phyloP scores from a whole-genome alignment of 371 early-diverging fungal genomes.

The Mortierella sp. region DNA sequence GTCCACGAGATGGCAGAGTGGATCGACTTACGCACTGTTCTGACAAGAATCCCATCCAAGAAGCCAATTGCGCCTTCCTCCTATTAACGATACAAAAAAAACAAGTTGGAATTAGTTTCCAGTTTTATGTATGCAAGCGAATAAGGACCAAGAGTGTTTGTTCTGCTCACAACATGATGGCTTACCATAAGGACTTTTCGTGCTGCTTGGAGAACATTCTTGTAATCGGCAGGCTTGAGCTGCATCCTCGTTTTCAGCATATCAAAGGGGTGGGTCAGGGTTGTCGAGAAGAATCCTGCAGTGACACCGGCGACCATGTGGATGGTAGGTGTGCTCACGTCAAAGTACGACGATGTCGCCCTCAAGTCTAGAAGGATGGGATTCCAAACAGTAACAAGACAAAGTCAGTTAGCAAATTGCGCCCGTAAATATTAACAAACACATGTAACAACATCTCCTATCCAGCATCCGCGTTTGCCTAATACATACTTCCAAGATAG shows the following conservation, averaged over 20 bases:
- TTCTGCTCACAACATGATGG: background rate
- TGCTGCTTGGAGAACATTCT: slow-evolving; percentile 72
- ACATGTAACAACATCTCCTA: too few relatives aligned
- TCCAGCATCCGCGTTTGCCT: too few relatives aligned
- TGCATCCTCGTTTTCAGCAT: slow-evolving; percentile 95
- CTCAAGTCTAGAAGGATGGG: slow-evolving; percentile 22
- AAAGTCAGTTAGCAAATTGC: background rate
- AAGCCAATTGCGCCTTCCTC: slow-evolving; percentile 84
- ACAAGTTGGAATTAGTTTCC: background rate
- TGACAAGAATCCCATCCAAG: slow-evolving; percentile 88
- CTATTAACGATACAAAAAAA: slow-evolving; percentile 35
- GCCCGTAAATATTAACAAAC: too few relatives aligned
- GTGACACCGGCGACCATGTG: slow-evolving; percentile 69
- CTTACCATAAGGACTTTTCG: slow-evolving; percentile 74
- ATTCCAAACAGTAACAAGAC: background rate
- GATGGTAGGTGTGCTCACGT: slow-evolving; percentile 51
- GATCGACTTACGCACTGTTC: slow-evolving; percentile 88
- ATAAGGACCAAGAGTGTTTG: slow-evolving; percentile 18
- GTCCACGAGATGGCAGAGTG: slow-evolving; percentile 96
- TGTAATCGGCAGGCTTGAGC: slow-evolving; percentile 82
- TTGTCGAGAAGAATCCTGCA: slow-evolving; percentile 83
- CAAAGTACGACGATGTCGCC: slow-evolving; percentile 31
- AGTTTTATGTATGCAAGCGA: background rate
- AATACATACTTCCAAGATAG: slow-evolving; percentile 61
- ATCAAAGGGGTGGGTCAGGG: slow-evolving; percentile 94